phyloP scores from a whole-genome alignment of 371 early-diverging fungal species.

The Mucor indicus region DNA sequence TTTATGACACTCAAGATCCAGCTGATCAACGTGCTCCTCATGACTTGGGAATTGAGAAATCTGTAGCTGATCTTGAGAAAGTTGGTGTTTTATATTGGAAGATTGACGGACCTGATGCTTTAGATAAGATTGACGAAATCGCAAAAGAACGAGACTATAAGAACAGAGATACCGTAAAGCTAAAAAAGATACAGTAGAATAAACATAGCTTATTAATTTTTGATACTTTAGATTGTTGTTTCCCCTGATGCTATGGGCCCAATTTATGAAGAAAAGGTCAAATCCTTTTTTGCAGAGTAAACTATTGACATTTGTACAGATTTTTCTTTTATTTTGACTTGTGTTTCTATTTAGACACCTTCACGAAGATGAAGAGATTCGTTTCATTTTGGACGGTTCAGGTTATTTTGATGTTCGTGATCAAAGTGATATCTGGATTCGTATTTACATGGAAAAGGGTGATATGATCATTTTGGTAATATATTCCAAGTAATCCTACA shows the following conservation, averaged over 20 bases:
- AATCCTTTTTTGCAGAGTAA: constrained; percentile 89
- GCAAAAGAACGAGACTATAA: constrained; percentile 79
- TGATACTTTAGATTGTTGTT: constrained; percentile 45
- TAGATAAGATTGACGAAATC: constrained; percentile 66
- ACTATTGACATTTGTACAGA: constrained; percentile 7
- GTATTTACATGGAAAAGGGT: constrained; percentile 70
- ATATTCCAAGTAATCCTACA: neutral
- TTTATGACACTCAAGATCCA: constrained; percentile 52
- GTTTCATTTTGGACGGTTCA: constrained; percentile 84
- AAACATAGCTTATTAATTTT: neutral
- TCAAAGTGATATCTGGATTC: constrained; percentile 83
- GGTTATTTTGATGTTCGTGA: constrained; percentile 91
- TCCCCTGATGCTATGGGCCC: constrained; percentile 74
- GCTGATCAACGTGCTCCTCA: constrained; percentile 72
- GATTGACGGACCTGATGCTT: constrained; percentile 48
- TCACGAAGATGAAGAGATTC: constrained; percentile 97
- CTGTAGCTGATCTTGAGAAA: constrained; percentile 59
- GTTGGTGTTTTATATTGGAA: constrained; percentile 76
- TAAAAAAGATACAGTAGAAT: neutral
- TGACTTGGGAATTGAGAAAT: constrained; percentile 60
- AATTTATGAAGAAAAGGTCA: constrained; percentile 87
- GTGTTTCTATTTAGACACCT: constrained; percentile 59
- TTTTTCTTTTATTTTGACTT: neutral
- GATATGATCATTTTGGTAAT: constrained; percentile 88
- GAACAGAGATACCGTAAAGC: constrained; percentile 80